Evolutionary conservation across 768 basidiomycete species (phyloP).

Genomic region (Trametopsis cervina): DNA sequence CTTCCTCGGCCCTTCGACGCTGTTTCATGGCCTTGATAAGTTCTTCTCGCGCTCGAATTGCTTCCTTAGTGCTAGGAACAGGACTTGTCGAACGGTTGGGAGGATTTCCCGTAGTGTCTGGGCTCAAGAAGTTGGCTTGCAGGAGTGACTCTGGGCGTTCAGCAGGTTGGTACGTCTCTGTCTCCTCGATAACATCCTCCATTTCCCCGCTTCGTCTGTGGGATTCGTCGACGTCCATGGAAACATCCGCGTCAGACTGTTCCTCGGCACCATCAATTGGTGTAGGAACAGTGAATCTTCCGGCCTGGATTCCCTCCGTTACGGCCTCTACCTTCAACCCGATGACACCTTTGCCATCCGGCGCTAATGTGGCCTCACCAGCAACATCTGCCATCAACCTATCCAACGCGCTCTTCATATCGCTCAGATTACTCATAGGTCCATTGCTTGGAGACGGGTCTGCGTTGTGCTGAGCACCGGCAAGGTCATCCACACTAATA

Average conservation of each 20-base stretch:
- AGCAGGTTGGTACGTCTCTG: constrained; percentile 4
- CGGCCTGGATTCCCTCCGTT: constrained; percentile 27
- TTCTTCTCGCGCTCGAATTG: constrained; percentile 57
- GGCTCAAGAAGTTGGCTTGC: constrained; percentile 9
- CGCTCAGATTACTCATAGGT: constrained; percentile 25
- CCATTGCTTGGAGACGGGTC: no score
- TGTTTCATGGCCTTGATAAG: constrained; percentile 67
- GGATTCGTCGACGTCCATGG: constrained; percentile 2
- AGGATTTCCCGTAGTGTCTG: not conserved
- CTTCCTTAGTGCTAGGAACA: constrained; percentile 51
- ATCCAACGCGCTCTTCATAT: constrained; percentile 34
- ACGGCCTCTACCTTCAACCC: constrained; percentile 24
- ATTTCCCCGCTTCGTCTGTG: not conserved
- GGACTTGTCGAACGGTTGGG: constrained; percentile 5
- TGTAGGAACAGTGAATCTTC: constrained; percentile 23
- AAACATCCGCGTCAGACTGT: not conserved
- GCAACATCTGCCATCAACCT: constrained; percentile 31
- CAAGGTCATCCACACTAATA: constrained; percentile 15
- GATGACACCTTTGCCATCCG: constrained; percentile 9
- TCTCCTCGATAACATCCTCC: not conserved
- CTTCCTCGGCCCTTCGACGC: constrained; percentile 46
- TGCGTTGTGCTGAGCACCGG: constrained; percentile 9
- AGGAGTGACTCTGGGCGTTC: constrained; percentile 6
- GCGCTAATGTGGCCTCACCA: constrained; percentile 13
- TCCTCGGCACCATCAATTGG: constrained; percentile 7